Evolutionary conservation across 176 grass and related monocot genomes (phyloP).

Genomic region (Eremochloa ophiuroides): DNA sequence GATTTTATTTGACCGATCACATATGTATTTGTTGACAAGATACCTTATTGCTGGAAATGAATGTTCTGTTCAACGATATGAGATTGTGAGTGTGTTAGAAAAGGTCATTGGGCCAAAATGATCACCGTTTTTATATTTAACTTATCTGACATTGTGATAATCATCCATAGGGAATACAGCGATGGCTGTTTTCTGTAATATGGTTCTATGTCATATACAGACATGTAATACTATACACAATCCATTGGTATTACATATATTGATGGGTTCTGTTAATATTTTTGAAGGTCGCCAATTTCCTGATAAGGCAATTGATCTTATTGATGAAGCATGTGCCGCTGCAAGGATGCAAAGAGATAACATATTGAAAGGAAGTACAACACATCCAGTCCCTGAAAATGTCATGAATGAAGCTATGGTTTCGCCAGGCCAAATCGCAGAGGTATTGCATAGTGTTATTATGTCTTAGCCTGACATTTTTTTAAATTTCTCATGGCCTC

Average conservation of each 20-base stretch:
- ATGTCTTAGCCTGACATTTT: neutral
- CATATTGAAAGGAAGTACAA: neutral
- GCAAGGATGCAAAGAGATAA: neutral
- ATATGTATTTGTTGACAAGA: neutral
- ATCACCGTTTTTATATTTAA: neutral
- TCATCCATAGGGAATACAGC: neutral
- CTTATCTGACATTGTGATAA: neutral
- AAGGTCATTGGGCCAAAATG: neutral
- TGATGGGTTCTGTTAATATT: neutral
- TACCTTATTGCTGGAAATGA: neutral
- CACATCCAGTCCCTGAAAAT: neutral
- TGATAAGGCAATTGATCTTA: slow-evolving; percentile 36
- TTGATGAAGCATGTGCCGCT: slow-evolving; percentile 25
- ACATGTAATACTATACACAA: neutral
- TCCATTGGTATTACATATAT: too few species aligned
- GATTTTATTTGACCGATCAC: neutral
- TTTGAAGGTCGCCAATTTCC: slow-evolving; percentile 24
- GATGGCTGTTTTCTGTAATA: neutral
- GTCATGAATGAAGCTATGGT: neutral
- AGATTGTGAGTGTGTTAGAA: neutral
- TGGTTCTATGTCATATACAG: neutral
- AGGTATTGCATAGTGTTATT: too few species aligned
- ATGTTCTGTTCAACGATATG: neutral
- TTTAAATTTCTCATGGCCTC: neutral
- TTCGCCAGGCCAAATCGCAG: neutral